Conservation (phyloP, 495 filamentous ascomycete species). For the Penicillium silybi region DNA sequence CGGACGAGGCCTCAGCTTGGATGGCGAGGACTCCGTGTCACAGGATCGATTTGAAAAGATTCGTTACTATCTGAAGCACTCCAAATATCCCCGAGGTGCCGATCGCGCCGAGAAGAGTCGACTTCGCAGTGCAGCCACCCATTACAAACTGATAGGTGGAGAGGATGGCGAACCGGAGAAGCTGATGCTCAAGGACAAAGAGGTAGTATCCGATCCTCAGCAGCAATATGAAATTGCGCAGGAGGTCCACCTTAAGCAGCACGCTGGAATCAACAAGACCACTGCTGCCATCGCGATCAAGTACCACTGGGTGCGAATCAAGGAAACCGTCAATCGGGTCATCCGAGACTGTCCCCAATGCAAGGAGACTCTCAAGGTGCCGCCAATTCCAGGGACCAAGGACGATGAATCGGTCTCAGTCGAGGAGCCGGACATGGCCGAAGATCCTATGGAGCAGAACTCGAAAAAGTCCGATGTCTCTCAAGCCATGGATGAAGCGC, state of each 20-base stretch:
- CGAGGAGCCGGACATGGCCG: conserved; percentile 14
- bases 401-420: conserved; percentile 23
- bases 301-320: conserved; percentile 98
- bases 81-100: conserved; percentile 87
- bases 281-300: conserved; percentile 90
- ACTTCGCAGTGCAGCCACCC: conserved; percentile 86
- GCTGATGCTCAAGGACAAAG: conserved; percentile 95
- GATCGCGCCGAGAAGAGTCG: conserved; percentile 95
- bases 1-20: conserved; percentile 75
- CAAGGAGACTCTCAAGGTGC: conserved; percentile 69
- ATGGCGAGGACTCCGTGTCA: conserved; percentile 82
- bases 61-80: conserved; percentile 90
- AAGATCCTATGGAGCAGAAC: conserved; percentile 17
- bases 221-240: conserved; percentile 88
- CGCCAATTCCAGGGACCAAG: conserved; percentile 29
- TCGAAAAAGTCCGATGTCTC: conserved; percentile 19
- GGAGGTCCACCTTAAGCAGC: conserved; percentile 67
- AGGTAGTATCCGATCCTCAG: conserved; percentile 89
- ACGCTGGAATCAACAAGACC: conserved; percentile 97
- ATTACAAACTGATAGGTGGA: conserved; percentile 72
- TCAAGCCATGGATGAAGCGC: conserved; percentile 31
- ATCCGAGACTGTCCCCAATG: conserved; percentile 90
- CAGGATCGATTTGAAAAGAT: conserved; percentile 99
- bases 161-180: conserved; percentile 58
- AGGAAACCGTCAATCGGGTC: conserved; percentile 91